Evolutionary conservation across 495 filamentous ascomycete species (phyloP), one percentile per base, ranked within the genome.

Genomic region (Hypoxylon cercidicola): DNA sequence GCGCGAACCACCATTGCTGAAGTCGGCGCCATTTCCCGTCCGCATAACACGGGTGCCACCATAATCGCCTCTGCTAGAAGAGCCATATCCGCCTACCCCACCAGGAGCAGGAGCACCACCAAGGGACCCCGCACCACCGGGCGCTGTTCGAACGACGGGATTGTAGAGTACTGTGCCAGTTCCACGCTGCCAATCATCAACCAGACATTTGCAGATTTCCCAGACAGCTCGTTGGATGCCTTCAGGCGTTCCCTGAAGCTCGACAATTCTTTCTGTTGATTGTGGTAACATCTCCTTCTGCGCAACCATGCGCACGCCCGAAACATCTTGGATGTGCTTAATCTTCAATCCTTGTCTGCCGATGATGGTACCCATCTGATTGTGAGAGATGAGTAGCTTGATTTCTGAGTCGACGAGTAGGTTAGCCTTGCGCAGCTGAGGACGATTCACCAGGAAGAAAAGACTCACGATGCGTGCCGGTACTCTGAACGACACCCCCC

Each of bases 271-370:
- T 79, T 99, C 95, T n/a, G 95, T 99, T 11, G 95, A 99, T 75
- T 98, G 95, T 21, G 95, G 95, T 30, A 98, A 88, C 95, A 99
- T 98, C 72, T 99, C 95, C 80, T 99, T 99, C 76, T 97, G 93
- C 47, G 95, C 95, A 30, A 98, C 93, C 95, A 99, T 98, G 67
- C 95, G 92, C 56, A 97, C 94, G 62, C 93, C 93, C 2, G 96
- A 98, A 10, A 89, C 88, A 78, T 99, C 96, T 76, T 99, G 95
- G 69, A 99, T 99, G 76, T 97, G 90, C 85, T 99, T 99, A 82
- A 99, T 99, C 82, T 97, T 98, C 60, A 96, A 84, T 43, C 95
- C 95, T 79, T 93, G 90, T 51, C 93, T 89, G 63, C 95, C 95
- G 69, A 99, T 99, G 77, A 99, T 97, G 64, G 95, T 98, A 53